Evolutionary conservation across 345 rosid species (phyloP).

Genomic region (Lumnitzera littorea): DNA sequence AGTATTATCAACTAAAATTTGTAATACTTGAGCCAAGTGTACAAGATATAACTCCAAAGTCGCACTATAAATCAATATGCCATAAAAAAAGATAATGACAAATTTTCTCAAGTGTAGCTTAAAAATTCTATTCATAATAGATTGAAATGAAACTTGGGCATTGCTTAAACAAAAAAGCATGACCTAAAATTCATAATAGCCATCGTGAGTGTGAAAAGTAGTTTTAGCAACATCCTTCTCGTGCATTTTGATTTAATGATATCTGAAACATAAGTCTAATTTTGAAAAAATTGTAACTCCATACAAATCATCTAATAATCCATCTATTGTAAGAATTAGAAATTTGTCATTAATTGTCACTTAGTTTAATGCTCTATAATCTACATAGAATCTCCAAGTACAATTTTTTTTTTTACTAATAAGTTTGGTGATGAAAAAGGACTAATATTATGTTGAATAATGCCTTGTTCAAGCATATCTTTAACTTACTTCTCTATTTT

Average conservation of each 20-base stretch:
- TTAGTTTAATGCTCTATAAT: neutral
- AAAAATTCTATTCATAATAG: neutral
- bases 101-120: neutral
- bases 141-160: neutral
- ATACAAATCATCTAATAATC: neutral
- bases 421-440: neutral
- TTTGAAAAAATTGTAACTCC: neutral
- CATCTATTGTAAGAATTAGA: neutral
- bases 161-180: neutral
- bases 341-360: neutral
- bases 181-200: neutral
- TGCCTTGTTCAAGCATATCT: constrained; percentile 13
- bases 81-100: neutral
- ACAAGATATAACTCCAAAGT: neutral
- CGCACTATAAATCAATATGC: neutral
- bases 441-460: constrained; percentile 28
- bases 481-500: too few relatives aligned
- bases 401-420: constrained; percentile 1
- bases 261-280: neutral
- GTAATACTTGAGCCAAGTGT: neutral
- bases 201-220: neutral
- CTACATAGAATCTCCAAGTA: neutral
- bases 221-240: too few relatives aligned
- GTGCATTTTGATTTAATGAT: neutral
- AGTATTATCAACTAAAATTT: neutral